These are phyloP conservation scores for Lycium barbarum DNA, from an alignment of 257 asterid species.

Conservation along the genomic window DNA sequence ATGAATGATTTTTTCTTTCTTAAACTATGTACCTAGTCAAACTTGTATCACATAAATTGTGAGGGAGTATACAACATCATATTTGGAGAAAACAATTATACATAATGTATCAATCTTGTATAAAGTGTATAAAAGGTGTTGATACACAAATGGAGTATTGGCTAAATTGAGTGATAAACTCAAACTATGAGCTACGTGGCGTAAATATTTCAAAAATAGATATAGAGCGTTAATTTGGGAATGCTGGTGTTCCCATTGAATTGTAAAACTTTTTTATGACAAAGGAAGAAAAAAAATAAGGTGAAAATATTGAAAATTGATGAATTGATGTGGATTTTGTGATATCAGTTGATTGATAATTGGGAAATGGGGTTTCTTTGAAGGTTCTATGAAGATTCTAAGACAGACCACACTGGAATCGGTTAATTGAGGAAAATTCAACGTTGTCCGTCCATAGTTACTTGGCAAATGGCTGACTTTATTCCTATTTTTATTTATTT, in stretches of 20 bases:
- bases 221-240: constrained; percentile 50
- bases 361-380: neutral
- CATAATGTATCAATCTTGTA: too few relatives aligned
- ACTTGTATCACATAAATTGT: too few relatives aligned
- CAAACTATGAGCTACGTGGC: too few relatives aligned
- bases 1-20: too few relatives aligned
- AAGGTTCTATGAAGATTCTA: neutral
- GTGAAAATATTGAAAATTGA: neutral
- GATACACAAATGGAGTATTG: too few relatives aligned
- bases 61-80: too few relatives aligned
- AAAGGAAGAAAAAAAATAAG: too few relatives aligned
- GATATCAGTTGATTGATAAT: neutral
- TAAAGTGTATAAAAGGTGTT: too few relatives aligned
- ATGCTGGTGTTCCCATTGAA: constrained; percentile 90
- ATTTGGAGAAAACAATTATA: too few relatives aligned
- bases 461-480: neutral
- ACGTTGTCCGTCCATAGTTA: neutral
- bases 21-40: too few relatives aligned
- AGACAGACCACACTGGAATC: neutral
- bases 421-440: neutral
- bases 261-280: neutral
- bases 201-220: too few relatives aligned
- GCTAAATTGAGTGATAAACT: too few relatives aligned
- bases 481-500: neutral
- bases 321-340: neutral